Percentiles rank a stretch among this genome's conserved stretches.
Conservation (phyloP, 495 filamentous ascomycete species). For the Xylaria cubensis region DNA sequence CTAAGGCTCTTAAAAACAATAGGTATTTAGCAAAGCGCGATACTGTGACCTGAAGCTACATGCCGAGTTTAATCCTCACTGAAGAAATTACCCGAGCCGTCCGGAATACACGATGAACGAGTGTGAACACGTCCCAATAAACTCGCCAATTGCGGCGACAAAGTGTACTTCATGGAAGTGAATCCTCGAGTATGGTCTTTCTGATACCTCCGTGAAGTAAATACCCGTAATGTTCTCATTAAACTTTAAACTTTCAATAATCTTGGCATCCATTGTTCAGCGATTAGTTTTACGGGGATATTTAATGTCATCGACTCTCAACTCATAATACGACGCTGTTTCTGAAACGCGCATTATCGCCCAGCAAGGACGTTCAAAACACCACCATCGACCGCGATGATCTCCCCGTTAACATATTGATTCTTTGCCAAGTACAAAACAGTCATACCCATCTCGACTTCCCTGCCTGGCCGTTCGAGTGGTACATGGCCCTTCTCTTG, state of each 20-base stretch:
- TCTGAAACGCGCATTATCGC: constrained; percentile 24
- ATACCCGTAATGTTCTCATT: background rate
- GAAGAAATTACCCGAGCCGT: constrained; percentile 36
- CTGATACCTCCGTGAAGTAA: background rate
- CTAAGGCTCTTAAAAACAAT: constrained; percentile 63
- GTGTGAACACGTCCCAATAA: constrained; percentile 59
- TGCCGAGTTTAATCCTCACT: constrained; percentile 55
- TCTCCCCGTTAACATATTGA: constrained; percentile 66
- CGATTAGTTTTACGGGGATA: background rate
- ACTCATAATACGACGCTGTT: background rate
- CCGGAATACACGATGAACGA: constrained; percentile 58
- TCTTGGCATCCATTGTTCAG: background rate
- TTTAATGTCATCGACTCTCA: background rate
- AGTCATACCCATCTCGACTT: constrained; percentile 64
- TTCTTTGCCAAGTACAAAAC: constrained; percentile 65
- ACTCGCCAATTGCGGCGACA: constrained; percentile 50
- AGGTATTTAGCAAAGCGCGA: constrained; percentile 47
- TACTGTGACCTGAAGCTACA: constrained; percentile 56
- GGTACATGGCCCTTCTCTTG: constrained; percentile 61
- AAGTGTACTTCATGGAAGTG: constrained; percentile 30
- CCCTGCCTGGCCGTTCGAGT: constrained; percentile 55
- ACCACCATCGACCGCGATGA: constrained; percentile 66
- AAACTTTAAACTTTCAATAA: background rate
- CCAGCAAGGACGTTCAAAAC: constrained; percentile 50
- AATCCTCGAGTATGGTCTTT: background rate